Conservation (phyloP, 2,329 filamentous ascomycete species). For the Pyricularia grisea region DNA sequence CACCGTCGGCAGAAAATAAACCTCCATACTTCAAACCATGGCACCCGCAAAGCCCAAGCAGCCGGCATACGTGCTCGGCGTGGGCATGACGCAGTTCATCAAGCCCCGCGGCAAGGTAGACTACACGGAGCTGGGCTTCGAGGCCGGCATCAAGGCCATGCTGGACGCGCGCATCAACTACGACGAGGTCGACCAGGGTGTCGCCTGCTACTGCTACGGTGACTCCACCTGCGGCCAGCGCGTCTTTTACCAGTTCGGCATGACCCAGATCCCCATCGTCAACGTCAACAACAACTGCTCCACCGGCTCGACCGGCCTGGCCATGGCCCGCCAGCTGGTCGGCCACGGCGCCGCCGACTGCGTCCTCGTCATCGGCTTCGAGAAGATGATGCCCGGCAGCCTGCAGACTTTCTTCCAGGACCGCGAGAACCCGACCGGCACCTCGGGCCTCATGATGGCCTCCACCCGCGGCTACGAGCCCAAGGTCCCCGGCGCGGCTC, state of each 20-base stretch:
- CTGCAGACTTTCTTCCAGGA: conserved; percentile 80
- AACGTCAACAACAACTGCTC: conserved; percentile 99
- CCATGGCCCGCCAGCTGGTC: conserved; percentile 74
- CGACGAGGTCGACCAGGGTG: conserved; percentile 88
- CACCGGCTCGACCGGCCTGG: conserved; percentile 84
- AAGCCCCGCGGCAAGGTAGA: conserved; percentile 91
- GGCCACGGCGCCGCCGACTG: conserved; percentile 75
- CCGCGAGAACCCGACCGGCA: conserved; percentile 68
- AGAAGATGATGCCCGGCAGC: conserved; percentile 96
- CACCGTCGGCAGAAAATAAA: background rate
- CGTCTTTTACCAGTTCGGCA: conserved; percentile 97
- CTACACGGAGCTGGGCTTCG: conserved; percentile 89
- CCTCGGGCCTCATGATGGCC: conserved; percentile 68
- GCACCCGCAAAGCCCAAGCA: conserved; percentile 36
- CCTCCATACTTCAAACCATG: conserved; percentile 33
- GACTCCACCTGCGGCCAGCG: conserved; percentile 92
- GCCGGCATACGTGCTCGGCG: conserved; percentile 79
- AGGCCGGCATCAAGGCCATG: conserved; percentile 84
- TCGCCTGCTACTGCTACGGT: conserved; percentile 98
- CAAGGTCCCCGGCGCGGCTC: conserved; percentile 76
- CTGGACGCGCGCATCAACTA: conserved; percentile 84
- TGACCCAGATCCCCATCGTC: conserved; percentile 92
- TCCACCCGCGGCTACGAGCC: conserved; percentile 65
- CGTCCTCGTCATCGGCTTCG: conserved; percentile 86
- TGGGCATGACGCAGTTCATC: conserved; percentile 99